A percentile compares a stretch with the other conserved stretches of the same genome.
Evolutionary conservation across 108 stramenopile genomes (phyloP).

Genomic region (Cyclotella choctawhatcheeana): DNA sequence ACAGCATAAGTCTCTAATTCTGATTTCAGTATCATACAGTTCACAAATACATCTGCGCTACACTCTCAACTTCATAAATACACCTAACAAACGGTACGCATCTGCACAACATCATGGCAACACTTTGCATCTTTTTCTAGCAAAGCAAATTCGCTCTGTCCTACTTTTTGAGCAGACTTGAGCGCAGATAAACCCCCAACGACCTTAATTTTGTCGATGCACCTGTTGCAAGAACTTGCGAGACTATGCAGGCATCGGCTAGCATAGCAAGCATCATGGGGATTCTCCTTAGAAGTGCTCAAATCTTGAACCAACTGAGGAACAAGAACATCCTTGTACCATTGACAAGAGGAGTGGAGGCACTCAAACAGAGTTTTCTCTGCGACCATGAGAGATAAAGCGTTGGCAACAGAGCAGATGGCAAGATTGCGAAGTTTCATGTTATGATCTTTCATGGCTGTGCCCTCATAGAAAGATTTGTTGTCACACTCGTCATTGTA

Average conservation of each 20-base stretch:
- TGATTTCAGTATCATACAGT: not conserved
- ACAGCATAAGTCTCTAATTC: not conserved
- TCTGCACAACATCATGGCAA: conserved; percentile 26
- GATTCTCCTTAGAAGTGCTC: conserved; percentile 42
- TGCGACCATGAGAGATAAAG: conserved; percentile 47
- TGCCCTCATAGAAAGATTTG: conserved; percentile 29
- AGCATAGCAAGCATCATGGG: conserved; percentile 76
- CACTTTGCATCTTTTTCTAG: conserved; percentile 57
- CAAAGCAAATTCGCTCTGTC: conserved; percentile 59
- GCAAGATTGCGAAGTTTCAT: conserved; percentile 61
- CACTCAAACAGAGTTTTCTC: conserved; percentile 46
- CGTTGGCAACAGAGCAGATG: conserved; percentile 59
- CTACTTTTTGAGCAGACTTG: conserved; percentile 53
- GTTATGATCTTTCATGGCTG: conserved; percentile 31
- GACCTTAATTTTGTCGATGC: conserved; percentile 40
- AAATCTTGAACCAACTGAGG: conserved; percentile 62
- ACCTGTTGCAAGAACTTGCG: conserved; percentile 39
- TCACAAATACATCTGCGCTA: not conserved
- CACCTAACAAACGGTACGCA: not conserved
- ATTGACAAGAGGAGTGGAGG: conserved; percentile 44
- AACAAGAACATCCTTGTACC: conserved; percentile 68
- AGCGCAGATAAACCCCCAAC: conserved; percentile 48
- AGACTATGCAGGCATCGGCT: conserved; percentile 55
- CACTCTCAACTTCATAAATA: not conserved
- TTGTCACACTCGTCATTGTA: conserved; percentile 46